Evolutionary conservation across 805 yeast species (phyloP), one percentile per base, ranked within the genome.

Genomic region (Pichia paraexigua): DNA sequence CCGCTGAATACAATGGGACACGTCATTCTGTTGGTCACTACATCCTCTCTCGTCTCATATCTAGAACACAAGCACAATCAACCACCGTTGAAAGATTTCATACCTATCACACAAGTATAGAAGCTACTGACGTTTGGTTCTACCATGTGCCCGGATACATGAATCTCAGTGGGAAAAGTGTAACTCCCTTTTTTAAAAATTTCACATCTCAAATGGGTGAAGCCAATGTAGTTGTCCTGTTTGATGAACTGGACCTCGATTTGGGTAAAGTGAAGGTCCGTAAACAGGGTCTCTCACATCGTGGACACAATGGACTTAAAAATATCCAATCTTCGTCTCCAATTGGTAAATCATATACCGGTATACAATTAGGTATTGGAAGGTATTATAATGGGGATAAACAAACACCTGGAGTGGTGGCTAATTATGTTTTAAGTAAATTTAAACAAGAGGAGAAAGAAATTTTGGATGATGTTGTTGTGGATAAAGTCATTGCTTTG

Each of bases 231-330:
- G 72, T 89, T 1, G 76, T 89, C 0, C 60, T 90, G 1, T 95
- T 87, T 62, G 97, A 91, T 63, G 97, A 91, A 57, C 63, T 90
- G 44, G 83, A 81, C 53, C 63, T 82, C 15, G 77, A 76, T 0
- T 57, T 82, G 3, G 97, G 97, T 0, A 77, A 79, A 49, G 70
- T 82, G 21, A 85, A 85, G 59, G 63, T 85, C 1, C 72, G 92
- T 45, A 71, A 69, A 18, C 82, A 80, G 15, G 77, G 79, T 1
- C 72, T 84, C 0, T 78, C 87, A 43, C 74, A 82, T 17, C 71
- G 94, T 44, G 97, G 96, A 0, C 98, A 91, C 60, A 89, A 88
- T 61, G 97, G 97, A 0, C 71, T 91, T 27, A 75, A 76, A 54
- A 78, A 85, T 41, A 75, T 91, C 3, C 76, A 75, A 43, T 56